Evolutionary conservation across 139 green algal genomes (phyloP).

Genomic region (Deuterostichococcus epilithicus): DNA sequence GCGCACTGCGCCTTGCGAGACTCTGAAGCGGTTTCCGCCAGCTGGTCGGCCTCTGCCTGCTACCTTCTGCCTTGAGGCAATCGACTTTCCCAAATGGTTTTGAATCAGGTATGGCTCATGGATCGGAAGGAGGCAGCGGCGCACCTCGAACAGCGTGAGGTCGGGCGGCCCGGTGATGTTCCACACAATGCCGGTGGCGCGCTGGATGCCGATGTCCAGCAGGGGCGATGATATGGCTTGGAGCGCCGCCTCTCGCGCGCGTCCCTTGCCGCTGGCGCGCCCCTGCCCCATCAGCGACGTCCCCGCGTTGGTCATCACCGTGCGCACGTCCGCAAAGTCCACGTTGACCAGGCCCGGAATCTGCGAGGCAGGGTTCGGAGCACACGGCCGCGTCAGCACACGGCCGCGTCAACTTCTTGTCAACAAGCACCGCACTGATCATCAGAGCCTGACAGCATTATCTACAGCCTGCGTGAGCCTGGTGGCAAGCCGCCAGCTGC

Average conservation of each 20-base stretch:
- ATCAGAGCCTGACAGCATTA: no score
- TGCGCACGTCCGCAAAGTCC: slow-evolving; percentile 95
- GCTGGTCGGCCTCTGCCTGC: no score
- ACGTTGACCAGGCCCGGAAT: slow-evolving; percentile 93
- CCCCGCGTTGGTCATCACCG: slow-evolving; percentile 83
- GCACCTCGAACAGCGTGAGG: slow-evolving; percentile 82
- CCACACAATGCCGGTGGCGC: slow-evolving; percentile 95
- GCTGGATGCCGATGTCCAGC: slow-evolving; percentile 88
- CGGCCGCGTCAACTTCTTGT: no score
- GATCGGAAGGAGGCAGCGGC: not conserved
- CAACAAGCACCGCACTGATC: no score
- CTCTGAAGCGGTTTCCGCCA: no score
- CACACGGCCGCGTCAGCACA: no score
- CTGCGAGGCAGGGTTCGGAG: slow-evolving; percentile 21
- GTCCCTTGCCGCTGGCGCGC: slow-evolving; percentile 50
- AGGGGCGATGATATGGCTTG: slow-evolving; percentile 80
- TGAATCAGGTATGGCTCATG: no score
- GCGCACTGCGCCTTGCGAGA: no score
- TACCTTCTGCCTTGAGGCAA: no score
- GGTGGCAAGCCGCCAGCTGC: no score
- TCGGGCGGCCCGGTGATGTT: slow-evolving; percentile 92
- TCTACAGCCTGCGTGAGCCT: no score
- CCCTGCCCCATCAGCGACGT: slow-evolving; percentile 87
- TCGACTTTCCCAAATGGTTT: no score
- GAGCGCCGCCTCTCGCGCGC: slow-evolving; percentile 58